Base-by-base conservation (phyloP, 305 asterid species). In the Solanum hybrid region DNA sequence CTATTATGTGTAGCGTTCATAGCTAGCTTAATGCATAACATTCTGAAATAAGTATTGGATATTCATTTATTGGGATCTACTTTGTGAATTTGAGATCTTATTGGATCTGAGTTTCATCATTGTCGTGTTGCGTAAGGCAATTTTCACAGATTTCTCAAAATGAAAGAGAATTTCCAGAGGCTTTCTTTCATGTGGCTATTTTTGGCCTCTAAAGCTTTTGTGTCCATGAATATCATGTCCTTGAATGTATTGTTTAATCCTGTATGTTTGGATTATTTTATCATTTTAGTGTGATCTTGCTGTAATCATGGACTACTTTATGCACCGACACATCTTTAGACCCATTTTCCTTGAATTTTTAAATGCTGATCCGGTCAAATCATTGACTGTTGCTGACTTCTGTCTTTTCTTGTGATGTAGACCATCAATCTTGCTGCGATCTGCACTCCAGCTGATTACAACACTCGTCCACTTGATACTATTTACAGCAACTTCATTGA, bases 401-500 rank as follows among this genome's bases (percentile, higher is more conserved):
- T 73, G 31, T 26, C 42, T 83, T 82, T 46, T 81, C 74, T 84
- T 51, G 74, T 51, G 89, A 87, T 90, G 89, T 90, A 97, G 99
- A 94, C 96, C 16, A 92, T 97, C 88, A 97, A 97, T 94, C 99
- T 97, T 90, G 99, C 99, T 24, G 98, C 99, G 90, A 96, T 97
- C 89, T 97, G 99, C 92, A 97, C 99, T 89, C 99, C 99, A 89
- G 98, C 98, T 9, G 98, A 97, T 92, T 97, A 97, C 90, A 97
- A 97, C 91, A 97, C 98, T 2, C 98, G 99, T 36, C 98, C 98
- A 10, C 95, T 95, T 14, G 98, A 96, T 91, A 96, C 98, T 11
- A 96, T 96, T 78, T 96, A 95, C 92, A 96, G 98, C 96, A 96
- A 96, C 91, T 96, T 96, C 92, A 94, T 94, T 69, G 98, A 96